A percentile compares a stretch with the other conserved stretches of the same genome.
phyloP scores from a whole-genome alignment of 805 yeast species.

The Barnettozyma pratensis region DNA sequence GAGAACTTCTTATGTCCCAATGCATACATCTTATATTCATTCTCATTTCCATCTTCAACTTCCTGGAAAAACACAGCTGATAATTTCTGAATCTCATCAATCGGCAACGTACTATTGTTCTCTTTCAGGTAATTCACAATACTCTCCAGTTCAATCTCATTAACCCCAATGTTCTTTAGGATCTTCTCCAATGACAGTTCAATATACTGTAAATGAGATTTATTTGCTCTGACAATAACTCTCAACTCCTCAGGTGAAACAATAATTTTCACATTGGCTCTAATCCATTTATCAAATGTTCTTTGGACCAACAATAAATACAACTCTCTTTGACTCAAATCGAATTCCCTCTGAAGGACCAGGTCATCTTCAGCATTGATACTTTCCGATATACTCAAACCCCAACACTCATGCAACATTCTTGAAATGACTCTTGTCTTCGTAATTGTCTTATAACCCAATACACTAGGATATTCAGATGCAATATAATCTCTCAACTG shows the following conservation, averaged over 20 bases:
- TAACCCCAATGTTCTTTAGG: conserved; percentile 10
- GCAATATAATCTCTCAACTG: conserved; percentile 16
- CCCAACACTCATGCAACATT: conserved; percentile 17
- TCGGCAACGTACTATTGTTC: conserved; percentile 12
- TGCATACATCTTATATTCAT: conserved; percentile 15
- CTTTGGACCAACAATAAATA: conserved; percentile 18
- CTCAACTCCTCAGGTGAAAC: conserved; percentile 16
- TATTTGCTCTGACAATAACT: conserved; percentile 20
- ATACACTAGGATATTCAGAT: conserved; percentile 4
- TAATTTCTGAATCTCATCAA: conserved; percentile 20
- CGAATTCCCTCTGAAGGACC: conserved; percentile 16
- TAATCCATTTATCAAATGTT: conserved; percentile 22
- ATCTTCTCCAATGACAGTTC: conserved; percentile 19
- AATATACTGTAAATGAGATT: conserved; percentile 21
- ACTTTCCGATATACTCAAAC: conserved; percentile 8
- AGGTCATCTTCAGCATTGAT: conserved; percentile 15
- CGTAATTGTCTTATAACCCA: neutral
- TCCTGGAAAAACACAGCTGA: conserved; percentile 21
- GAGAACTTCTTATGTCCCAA: conserved; percentile 16
- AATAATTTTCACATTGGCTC: conserved; percentile 22
- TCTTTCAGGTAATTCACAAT: conserved; percentile 10
- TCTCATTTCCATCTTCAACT: neutral
- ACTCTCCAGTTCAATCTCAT: conserved; percentile 13
- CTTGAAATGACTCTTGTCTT: conserved; percentile 7
- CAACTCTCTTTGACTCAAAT: conserved; percentile 16